Evolutionary conservation across 225 moss, liverwort and hornwort species (phyloP), one percentile per base, ranked within the genome.

Genomic region (Lunularia cruciata): DNA sequence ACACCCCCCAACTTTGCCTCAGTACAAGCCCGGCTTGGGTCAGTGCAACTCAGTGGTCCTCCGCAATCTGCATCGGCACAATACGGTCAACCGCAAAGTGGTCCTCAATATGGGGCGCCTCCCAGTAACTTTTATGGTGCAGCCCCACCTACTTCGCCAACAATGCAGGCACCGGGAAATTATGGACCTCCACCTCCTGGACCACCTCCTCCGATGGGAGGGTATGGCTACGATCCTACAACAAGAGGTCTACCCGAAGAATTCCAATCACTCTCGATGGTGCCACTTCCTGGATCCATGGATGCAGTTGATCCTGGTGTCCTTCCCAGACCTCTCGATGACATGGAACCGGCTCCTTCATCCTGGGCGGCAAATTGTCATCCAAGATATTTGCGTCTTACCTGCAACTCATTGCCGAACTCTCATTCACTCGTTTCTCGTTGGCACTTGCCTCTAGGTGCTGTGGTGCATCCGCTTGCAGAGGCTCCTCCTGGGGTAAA

Each of bases 361-460:
- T 65, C 57, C 20, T 86, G 78, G 52, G 84, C 76, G 57, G 54
- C 80, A 28, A 86, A 85, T 77, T 99, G 98, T 34, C 86, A 99
- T 80, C 82, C 93, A 57, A 85, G 93, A 65, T 99, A 86, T 72
- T 57, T 99, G 72, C 98, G 93, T 34, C 77, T 99, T 30, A 87
- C 98, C 9, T 88, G 83, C 63, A 89, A 89, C 71, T 87, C 91
- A 57, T 83, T 99, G 84, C 98, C 98, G 23, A 93, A 88, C 67
- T 89, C 98, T 43, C 86, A 93, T 64, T 93, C 98, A 25, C 84
- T 99, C 43, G 86, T 89, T 75, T 73, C 93, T 25, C 86, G 98
- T 65, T 99, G 98, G 98, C 92, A 99, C 79, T 75, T 99, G 46
- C 98, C 98, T 57, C 79, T 99, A 22, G 98, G 91, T 74, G 91